Evolutionary conservation across 2,329 filamentous ascomycete species (phyloP).

Genomic region (Nakataea oryzae): DNA sequence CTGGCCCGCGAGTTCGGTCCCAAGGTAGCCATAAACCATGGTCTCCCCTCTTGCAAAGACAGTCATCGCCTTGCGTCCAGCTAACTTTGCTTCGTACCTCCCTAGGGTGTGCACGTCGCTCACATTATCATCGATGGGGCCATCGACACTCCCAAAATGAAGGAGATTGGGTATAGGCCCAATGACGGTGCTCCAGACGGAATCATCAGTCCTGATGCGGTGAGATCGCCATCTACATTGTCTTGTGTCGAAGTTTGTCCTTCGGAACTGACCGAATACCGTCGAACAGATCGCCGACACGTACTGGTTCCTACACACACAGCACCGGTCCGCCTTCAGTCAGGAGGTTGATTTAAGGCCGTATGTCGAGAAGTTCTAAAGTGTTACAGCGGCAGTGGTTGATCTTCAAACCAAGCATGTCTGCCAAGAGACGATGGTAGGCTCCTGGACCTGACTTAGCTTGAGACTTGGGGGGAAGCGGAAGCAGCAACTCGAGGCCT

Average conservation of each 20-base stretch:
- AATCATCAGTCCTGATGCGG: constrained; percentile 66
- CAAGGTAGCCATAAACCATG: constrained; percentile 7
- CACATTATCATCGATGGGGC: constrained; percentile 77
- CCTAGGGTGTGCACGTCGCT: constrained; percentile 66
- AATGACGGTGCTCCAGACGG: constrained; percentile 38
- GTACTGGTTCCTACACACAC: constrained; percentile 77
- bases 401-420: neutral
- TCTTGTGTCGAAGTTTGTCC: neutral
- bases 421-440: too few species aligned
- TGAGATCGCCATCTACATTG: constrained; percentile 29
- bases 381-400: neutral
- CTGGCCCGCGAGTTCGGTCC: constrained; percentile 78
- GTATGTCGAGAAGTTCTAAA: constrained; percentile 73
- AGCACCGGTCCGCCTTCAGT: constrained; percentile 69
- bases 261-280: neutral
- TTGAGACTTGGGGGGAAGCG: neutral
- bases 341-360: constrained; percentile 75
- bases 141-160: constrained; percentile 69
- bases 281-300: constrained; percentile 63
- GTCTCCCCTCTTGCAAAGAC: too few species aligned
- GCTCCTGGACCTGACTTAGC: neutral
- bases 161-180: constrained; percentile 26
- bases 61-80: too few species aligned
- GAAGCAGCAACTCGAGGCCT: neutral
- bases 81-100: neutral